Evolutionary conservation across 2,329 filamentous ascomycete genomes (phyloP).

Genomic region (Fusarium stilboides): DNA sequence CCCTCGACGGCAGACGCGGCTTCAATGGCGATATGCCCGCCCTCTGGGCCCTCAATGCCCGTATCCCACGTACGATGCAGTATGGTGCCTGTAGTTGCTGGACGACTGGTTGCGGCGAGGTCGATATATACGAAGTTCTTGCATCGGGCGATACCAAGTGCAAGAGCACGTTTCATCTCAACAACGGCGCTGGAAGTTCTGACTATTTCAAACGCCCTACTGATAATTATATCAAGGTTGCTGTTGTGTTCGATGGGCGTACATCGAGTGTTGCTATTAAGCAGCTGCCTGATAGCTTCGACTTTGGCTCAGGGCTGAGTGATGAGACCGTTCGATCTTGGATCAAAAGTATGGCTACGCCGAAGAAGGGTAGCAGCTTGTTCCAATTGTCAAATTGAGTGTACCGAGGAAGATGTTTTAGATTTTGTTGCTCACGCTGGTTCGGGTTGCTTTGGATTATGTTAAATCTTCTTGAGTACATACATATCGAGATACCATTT

Average conservation of each 20-base stretch:
- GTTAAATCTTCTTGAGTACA: constrained; percentile 30
- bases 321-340: constrained; percentile 57
- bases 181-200: constrained; percentile 74
- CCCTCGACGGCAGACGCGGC: constrained; percentile 67
- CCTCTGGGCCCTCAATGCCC: constrained; percentile 82
- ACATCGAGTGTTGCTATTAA: constrained; percentile 70
- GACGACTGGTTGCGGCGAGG: constrained; percentile 78
- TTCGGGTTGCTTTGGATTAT: constrained; percentile 1
- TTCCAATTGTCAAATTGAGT: constrained; percentile 39
- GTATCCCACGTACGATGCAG: constrained; percentile 79
- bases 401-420: not conserved
- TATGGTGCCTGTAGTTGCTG: constrained; percentile 83
- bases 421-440: not conserved
- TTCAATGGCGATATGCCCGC: constrained; percentile 78
- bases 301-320: constrained; percentile 59
- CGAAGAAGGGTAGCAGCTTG: constrained; percentile 41
- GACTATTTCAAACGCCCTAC: constrained; percentile 81
- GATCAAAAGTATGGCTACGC: constrained; percentile 45
- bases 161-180: constrained; percentile 79
- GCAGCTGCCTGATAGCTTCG: constrained; percentile 60
- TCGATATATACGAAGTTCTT: constrained; percentile 82
- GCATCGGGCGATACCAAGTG: constrained; percentile 74
- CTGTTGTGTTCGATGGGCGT: constrained; percentile 71
- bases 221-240: constrained; percentile 72
- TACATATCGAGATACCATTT: constrained; percentile 28